A percentile compares a stretch with the other conserved stretches of the same genome.
These are phyloP conservation scores for Hypoxylon sp. DNA, from an alignment of 2,329 filamentous ascomycete genomes.

Conservation along the genomic window DNA sequence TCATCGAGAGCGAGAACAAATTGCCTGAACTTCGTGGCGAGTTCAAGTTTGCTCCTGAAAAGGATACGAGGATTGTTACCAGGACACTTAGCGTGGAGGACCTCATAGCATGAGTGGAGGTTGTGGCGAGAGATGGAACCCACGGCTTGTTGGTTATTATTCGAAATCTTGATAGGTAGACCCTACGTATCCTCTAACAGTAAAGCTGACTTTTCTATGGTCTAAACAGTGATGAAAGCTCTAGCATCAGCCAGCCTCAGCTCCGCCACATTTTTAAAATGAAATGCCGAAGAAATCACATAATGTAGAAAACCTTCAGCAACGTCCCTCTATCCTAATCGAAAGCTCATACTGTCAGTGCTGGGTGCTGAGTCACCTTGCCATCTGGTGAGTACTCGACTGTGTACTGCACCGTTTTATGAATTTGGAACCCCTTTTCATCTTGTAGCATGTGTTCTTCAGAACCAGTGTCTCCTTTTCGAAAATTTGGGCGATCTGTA, in stretches of 20 bases:
- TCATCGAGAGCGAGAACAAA: background rate
- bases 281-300: background rate
- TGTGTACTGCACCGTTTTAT: conserved; percentile 49
- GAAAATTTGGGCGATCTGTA: conserved; percentile 36
- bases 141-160: background rate
- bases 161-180: background rate
- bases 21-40: background rate
- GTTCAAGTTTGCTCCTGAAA: background rate
- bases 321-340: background rate
- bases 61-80: background rate
- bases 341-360: background rate
- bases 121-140: too few relatives aligned
- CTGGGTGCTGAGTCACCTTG: conserved; percentile 6
- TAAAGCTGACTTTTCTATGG: background rate
- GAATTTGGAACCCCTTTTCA: conserved; percentile 38
- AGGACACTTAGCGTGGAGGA: too few relatives aligned
- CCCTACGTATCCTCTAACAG: conserved; percentile 3
- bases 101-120: too few relatives aligned
- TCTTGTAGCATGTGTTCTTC: conserved; percentile 41
- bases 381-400: conserved; percentile 45
- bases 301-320: background rate
- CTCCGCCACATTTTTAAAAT: too few relatives aligned
- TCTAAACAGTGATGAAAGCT: conserved; percentile 7
- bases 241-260: background rate
- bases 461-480: conserved; percentile 33